phyloP scores from a whole-genome alignment of 306 rosid species.

The Canavalia gladiata region DNA sequence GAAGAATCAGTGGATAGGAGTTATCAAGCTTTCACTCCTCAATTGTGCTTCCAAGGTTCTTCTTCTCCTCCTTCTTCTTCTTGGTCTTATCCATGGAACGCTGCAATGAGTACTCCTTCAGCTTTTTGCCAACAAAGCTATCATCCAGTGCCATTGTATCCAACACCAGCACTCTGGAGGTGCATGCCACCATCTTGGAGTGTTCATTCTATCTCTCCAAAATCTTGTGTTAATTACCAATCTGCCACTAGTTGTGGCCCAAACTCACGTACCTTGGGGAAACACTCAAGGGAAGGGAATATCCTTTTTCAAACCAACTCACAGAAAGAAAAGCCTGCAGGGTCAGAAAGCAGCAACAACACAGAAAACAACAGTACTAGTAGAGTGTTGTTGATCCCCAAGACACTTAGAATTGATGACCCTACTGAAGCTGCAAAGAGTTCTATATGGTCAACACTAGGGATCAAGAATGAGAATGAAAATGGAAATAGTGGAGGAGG shows the following conservation, averaged over 20 bases:
- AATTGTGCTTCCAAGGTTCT: constrained; percentile 60
- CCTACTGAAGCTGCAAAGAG: constrained; percentile 74
- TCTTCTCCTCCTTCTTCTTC: constrained; percentile 55
- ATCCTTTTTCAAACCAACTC: constrained; percentile 48
- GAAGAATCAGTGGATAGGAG: constrained; percentile 52
- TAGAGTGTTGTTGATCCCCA: constrained; percentile 60
- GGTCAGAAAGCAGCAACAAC: not conserved
- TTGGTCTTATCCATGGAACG: constrained; percentile 65
- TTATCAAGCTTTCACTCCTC: constrained; percentile 57
- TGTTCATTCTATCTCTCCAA: constrained; percentile 51
- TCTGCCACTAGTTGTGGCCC: constrained; percentile 48
- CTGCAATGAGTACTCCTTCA: constrained; percentile 53
- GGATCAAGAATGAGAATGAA: constrained; percentile 68
- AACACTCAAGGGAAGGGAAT: constrained; percentile 75
- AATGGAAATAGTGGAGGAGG: constrained; percentile 60
- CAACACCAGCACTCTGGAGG: constrained; percentile 71
- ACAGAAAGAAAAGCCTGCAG: constrained; percentile 46
- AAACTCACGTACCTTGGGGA: constrained; percentile 62
- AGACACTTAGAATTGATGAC: constrained; percentile 75
- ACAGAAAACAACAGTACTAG: constrained; percentile 44
- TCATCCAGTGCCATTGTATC: constrained; percentile 63
- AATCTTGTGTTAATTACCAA: constrained; percentile 50
- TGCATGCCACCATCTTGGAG: constrained; percentile 63
- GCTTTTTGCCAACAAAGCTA: constrained; percentile 57
- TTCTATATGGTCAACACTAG: constrained; percentile 71